Conservation (phyloP, 2,329 filamentous ascomycete species). For the Microdochium trichocladiopsis region DNA sequence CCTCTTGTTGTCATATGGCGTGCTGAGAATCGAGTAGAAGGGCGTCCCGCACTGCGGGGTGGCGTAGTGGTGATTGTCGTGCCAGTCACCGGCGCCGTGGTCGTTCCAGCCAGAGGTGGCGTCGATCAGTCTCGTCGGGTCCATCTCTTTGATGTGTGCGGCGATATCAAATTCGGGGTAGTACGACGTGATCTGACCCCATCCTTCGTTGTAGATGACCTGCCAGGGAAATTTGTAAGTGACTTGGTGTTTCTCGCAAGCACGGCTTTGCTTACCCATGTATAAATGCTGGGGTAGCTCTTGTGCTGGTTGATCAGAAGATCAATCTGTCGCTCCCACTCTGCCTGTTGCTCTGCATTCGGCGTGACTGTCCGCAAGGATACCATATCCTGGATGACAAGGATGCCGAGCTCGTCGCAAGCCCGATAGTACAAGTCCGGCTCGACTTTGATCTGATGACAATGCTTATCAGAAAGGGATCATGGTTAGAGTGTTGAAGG, state of each 20-base stretch:
- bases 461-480: not conserved
- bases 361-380: conserved; percentile 35
- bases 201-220: conserved; percentile 67
- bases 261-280: conserved; percentile 41
- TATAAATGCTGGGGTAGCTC: conserved; percentile 57
- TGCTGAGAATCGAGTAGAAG: conserved; percentile 52
- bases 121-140: conserved; percentile 58
- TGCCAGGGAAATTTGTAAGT: conserved; percentile 10
- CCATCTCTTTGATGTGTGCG: conserved; percentile 44
- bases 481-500: conserved; percentile 4
- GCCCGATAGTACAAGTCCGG: conserved; percentile 61
- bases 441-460: conserved; percentile 55
- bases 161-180: conserved; percentile 52
- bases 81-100: conserved; percentile 59
- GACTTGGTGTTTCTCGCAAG: not conserved
- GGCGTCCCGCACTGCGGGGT: conserved; percentile 65
- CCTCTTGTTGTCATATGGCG: conserved; percentile 48
- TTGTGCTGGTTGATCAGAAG: conserved; percentile 55
- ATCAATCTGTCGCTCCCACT: conserved; percentile 51
- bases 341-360: conserved; percentile 35
- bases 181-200: conserved; percentile 50
- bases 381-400: conserved; percentile 70
- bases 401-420: conserved; percentile 57
- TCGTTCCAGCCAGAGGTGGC: conserved; percentile 61
- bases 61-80: conserved; percentile 67